Evolutionary conservation across 1,139 yeast species (phyloP), one percentile per base, ranked within the genome.

Genomic region (Yamadazyma friedrichii): DNA sequence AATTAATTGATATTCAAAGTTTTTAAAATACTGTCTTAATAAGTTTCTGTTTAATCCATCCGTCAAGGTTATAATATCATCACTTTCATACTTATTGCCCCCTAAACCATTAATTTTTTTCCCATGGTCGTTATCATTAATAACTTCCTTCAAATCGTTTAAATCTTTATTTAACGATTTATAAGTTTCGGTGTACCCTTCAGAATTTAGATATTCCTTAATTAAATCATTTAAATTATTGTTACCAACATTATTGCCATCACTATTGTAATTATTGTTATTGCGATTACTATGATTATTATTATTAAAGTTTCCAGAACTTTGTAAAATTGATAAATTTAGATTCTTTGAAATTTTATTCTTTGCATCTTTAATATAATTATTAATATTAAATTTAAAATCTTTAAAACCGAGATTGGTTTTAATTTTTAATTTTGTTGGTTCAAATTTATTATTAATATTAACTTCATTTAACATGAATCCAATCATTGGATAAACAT

Each of bases 331-430:
- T 3, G 51, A 42, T 15, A 50, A 38, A 36, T 59, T 51, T 26
- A 60, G 43, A 10, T 52, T 49, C 33, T 53, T 54, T 37, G 59
- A 60, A 36, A 56, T 54, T 28, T 59, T 59, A 2, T 47, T 46
- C 43, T 75, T 75, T 50, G 58, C 64, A 2, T 57, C 65, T 33
- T 74, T 71, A 38, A 85, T 78, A 58, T 86, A 85, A 44, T 76
- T 75, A 41, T 76, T 75, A 48, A 89, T 84, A 58, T 89, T 88
- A 59, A 81, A 89, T 42, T 73, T 67, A 58, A 89, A 89, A 42
- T 80, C 72, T 40, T 60, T 64, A 47, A 67, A 80, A 1, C 97
- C 97, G 53, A 91, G 84, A 57, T 89, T 91, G 4, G 94, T 77
- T 12, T 63, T 65, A 1, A 86, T 67, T 37, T 52, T 50, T 9